A percentile compares a stretch with the other conserved stretches of the same genome.
Evolutionary conservation across 164 flowering plant genomes (phyloP).

Genomic region (Liriodendron chinense): DNA sequence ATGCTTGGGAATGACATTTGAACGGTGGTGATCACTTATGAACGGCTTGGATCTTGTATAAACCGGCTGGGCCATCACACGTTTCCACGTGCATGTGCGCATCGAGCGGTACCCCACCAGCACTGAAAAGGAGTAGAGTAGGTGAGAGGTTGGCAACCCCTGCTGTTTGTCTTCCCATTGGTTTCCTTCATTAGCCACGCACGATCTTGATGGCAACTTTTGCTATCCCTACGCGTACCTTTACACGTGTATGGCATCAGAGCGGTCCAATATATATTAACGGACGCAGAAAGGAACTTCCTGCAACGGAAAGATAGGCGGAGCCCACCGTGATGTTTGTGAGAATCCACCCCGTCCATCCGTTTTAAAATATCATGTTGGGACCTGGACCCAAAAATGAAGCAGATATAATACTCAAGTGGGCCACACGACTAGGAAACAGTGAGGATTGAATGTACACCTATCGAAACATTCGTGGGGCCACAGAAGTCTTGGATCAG

Average conservation of each 20-base stretch:
- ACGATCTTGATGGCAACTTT: neutral
- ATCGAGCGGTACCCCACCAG: neutral
- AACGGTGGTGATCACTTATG: neutral
- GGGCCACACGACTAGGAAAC: no score
- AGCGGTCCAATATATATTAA: neutral
- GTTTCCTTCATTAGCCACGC: neutral
- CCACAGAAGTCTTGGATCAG: no score
- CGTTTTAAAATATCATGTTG: no score
- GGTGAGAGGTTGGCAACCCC: neutral
- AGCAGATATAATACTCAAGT: no score
- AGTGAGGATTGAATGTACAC: no score
- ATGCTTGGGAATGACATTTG: no score
- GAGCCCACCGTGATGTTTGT: no score
- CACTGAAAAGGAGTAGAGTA: neutral
- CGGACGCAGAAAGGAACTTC: no score
- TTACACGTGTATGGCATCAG: neutral
- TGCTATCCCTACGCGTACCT: neutral
- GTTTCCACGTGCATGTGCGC: neutral
- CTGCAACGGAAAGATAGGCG: no score
- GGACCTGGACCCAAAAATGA: no score
- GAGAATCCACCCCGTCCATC: no score
- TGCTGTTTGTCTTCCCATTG: neutral
- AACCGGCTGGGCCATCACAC: neutral
- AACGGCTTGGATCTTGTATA: neutral
- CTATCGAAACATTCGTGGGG: no score